phyloP scores from a whole-genome alignment of 805 yeast species.

The Kuraishia molischiana region DNA sequence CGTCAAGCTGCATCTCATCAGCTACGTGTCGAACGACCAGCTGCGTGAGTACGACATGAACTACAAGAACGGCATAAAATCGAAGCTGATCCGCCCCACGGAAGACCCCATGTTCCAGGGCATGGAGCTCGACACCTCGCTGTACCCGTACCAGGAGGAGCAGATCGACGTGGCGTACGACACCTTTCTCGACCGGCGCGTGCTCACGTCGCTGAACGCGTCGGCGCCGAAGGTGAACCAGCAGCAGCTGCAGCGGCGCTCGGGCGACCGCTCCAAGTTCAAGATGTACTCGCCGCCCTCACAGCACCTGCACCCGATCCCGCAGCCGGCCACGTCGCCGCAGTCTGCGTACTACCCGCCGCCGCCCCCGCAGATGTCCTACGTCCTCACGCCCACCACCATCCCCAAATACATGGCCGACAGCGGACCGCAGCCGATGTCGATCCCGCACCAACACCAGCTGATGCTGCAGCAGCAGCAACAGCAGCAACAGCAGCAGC shows the following conservation, averaged over 20 bases:
- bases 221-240: background rate
- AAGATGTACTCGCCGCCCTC: background rate
- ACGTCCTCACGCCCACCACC: background rate
- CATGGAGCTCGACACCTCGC: conserved; percentile 8
- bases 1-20: conserved; percentile 50
- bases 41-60: conserved; percentile 2
- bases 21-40: conserved; percentile 28
- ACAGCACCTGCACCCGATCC: background rate
- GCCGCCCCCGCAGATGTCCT: background rate
- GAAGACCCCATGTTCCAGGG: conserved; percentile 28
- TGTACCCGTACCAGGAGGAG: conserved; percentile 12
- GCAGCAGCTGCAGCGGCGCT: background rate
- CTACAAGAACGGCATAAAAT: background rate
- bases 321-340: background rate
- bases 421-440: background rate
- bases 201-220: background rate
- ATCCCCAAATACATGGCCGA: background rate
- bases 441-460: background rate
- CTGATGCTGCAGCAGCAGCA: too few species aligned
- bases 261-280: background rate
- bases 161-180: background rate
- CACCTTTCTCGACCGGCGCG: background rate
- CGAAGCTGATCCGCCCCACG: conserved; percentile 27
- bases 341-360: background rate
- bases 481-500: too few species aligned